These are phyloP conservation scores for Prorocentrum cordatum DNA, from an alignment of 169 alveolate genomes.

Conservation along the genomic window DNA sequence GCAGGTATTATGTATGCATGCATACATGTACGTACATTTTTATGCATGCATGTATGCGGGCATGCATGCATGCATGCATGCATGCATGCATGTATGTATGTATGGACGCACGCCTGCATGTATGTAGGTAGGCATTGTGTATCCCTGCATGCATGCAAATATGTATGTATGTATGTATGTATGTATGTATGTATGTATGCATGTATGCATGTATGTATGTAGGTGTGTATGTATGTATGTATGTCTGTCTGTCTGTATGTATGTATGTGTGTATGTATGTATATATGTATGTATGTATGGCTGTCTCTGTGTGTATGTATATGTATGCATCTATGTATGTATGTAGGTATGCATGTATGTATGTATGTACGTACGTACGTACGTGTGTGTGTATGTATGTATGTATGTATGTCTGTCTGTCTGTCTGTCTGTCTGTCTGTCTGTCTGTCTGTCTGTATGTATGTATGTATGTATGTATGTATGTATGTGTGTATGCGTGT, in stretches of 20 bases:
- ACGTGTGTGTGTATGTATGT: background rate
- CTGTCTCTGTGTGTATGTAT: background rate
- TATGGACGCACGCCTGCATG: background rate
- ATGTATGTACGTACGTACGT: too few species aligned
- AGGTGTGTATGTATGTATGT: background rate
- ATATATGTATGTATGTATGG: background rate
- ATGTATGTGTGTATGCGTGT: background rate
- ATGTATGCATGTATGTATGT: background rate
- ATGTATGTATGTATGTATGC: constrained; percentile 1
- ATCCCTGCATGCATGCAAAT: background rate
- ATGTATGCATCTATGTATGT: background rate
- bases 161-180: constrained; percentile 6
- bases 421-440: background rate
- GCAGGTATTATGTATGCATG: background rate
- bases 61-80: background rate
- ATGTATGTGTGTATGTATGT: background rate
- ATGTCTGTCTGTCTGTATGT: background rate
- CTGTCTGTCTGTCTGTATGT: background rate
- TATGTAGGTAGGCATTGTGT: background rate
- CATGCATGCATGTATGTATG: background rate
- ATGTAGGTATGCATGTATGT: too few species aligned
- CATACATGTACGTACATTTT: background rate
- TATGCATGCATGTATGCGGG: background rate
- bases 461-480: too few species aligned
- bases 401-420: background rate